A percentile compares a stretch with the other conserved stretches of the same genome.
These are phyloP conservation scores for Xylariaceae sp. DNA, from an alignment of 2,329 filamentous ascomycete genomes.

Conservation along the genomic window DNA sequence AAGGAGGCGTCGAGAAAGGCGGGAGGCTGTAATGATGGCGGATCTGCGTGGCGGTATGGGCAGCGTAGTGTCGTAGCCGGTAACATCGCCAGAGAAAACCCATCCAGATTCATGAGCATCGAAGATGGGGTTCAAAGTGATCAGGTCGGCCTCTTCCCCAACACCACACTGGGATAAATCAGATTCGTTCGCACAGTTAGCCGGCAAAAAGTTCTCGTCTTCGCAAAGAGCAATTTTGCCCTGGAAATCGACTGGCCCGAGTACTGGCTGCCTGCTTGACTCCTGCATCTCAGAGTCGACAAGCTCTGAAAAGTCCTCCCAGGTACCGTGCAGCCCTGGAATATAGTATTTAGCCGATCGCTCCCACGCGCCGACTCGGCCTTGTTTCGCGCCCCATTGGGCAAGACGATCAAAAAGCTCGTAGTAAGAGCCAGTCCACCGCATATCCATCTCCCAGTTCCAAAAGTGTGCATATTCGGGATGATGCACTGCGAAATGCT, in stretches of 20 bases:
- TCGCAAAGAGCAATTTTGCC: conserved; percentile 45
- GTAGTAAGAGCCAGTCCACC: conserved; percentile 63
- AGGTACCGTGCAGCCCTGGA: conserved; percentile 63
- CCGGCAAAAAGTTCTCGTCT: conserved; percentile 54
- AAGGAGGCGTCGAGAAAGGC: conserved; percentile 62
- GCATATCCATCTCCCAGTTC: conserved; percentile 69
- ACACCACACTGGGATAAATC: conserved; percentile 57
- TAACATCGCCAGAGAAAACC: conserved; percentile 67
- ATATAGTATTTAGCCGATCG: conserved; percentile 73
- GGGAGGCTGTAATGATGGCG: conserved; percentile 67
- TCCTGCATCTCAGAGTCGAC: conserved; percentile 58
- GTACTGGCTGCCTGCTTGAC: conserved; percentile 53
- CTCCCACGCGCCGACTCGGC: conserved; percentile 72
- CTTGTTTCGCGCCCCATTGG: conserved; percentile 63
- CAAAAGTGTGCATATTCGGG: conserved; percentile 64
- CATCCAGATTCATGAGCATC: conserved; percentile 67
- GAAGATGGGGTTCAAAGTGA: conserved; percentile 74
- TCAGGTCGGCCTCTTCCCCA: conserved; percentile 68
- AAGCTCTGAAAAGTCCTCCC: conserved; percentile 66
- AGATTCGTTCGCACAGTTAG: conserved; percentile 50
- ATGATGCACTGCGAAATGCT: conserved; percentile 60
- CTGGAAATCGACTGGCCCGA: conserved; percentile 60
- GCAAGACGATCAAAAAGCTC: conserved; percentile 67
- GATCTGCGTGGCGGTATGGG: conserved; percentile 62
- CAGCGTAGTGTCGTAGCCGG: conserved; percentile 56